Evolutionary conservation across 192 early-diverging fungal species (phyloP), one percentile per base, ranked within the genome.

Genomic region (Entophlyctis helioformis): DNA sequence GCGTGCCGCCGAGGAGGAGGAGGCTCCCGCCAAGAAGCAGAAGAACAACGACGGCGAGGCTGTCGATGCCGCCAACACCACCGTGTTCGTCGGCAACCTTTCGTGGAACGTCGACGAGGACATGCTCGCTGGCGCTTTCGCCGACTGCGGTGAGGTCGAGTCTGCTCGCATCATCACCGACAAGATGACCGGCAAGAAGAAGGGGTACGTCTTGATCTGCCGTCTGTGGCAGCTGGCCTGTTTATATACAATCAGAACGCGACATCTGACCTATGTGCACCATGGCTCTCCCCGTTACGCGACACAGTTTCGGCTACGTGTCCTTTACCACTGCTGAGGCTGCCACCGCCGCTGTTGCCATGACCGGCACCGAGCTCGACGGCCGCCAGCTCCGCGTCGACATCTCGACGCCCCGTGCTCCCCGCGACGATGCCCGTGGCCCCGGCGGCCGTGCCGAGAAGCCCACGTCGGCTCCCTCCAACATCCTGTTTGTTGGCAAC

Each of bases 231-330:
- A 42, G 20, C 6, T 32, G 32, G 5, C 19, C 19, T n/a, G 5
- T 10, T 18, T 3, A 12, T 23, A 1, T 31, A 28, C 43, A 16
- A 32, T 11, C 20, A 21, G 6, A 11, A 4, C 29, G 11, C 29
- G 6, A 31, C 29, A 11, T 11, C 11, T 31, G 29, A 4, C 29
- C 1, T 53, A 19, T 32, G 25, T 11, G 4, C 6, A 31, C 11
- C 29, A 4, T 31, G 29, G 6, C 6, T 31, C 4, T 11, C 9
- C 2, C 23, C 21, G 3, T 36, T 35, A 3, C 10, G n/a, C n/a
- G n/a, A n/a, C n/a, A n/a, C 5, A 57, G 84, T 32, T 92, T 85
- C 60, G 89, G 80, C 44, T 92, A 92, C 69, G 77, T 96, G 25
- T 88, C 94, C 42, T 95, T 93, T 57, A 60, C 69, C 41, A 51